Percentiles rank a stretch among this genome's conserved stretches.
Evolutionary conservation across 2,329 filamentous ascomycete species (phyloP).

Genomic region (Calonectria montana): DNA sequence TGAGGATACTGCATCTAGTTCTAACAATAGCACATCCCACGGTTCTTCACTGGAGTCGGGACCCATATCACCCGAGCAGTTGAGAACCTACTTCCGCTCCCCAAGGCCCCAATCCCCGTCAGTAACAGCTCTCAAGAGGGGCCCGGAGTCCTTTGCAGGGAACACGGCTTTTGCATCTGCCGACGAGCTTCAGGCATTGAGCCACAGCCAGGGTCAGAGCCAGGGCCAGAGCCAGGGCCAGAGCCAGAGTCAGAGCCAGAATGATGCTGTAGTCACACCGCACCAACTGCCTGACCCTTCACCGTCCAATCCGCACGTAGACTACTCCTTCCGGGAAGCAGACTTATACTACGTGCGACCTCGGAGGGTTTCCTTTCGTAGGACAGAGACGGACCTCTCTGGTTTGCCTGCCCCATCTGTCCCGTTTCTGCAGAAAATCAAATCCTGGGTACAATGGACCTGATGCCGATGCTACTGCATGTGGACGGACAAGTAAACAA

Average conservation of each 20-base stretch:
- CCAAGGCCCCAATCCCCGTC: conserved; percentile 25
- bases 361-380: conserved; percentile 31
- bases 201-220: conserved; percentile 10
- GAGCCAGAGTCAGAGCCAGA: conserved; percentile 10
- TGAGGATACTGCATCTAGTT: conserved; percentile 7
- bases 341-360: conserved; percentile 48
- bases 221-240: conserved; percentile 11
- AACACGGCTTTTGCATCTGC: conserved; percentile 3
- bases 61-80: conserved; percentile 8
- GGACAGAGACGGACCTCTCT: not conserved
- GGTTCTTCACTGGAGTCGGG: conserved; percentile 19
- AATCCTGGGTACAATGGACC: conserved; percentile 1
- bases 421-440: not conserved
- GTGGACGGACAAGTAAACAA: not conserved
- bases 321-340: conserved; percentile 51
- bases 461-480: not conserved
- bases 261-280: not conserved
- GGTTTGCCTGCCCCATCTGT: not conserved
- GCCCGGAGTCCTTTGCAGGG: conserved; percentile 4
- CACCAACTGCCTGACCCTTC: conserved; percentile 18
- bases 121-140: conserved; percentile 1
- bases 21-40: not conserved
- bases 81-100: conserved; percentile 39
- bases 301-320: conserved; percentile 37
- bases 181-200: not conserved